Base-by-base conservation (phyloP, 164 flowering plant genomes). In the Macadamia integrifolia region DNA sequence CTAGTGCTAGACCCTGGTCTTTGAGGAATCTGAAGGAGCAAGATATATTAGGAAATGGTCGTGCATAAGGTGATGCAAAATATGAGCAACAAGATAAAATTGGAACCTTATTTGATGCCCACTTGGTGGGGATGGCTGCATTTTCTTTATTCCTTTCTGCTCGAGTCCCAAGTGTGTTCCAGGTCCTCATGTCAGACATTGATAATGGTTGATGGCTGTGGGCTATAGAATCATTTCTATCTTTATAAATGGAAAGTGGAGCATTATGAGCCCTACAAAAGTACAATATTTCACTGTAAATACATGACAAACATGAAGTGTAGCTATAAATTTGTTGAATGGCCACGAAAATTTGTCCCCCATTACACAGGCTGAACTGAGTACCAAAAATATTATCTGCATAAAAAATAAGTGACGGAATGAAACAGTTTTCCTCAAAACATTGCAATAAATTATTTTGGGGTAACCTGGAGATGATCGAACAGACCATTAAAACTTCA, bases 111-210 rank as follows among this genome's bases (percentile, higher is more conserved):
- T 66, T 74, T 17, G 92, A 81, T 60, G 85, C 84, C 98, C 98
- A 94, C 76, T 91, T 94, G 62, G 89, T 42, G 75, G 95, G 90
- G 23, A 86, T 63, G 18, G 85, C 82, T 70, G 69, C 77, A 55
- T 94, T 94, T 77, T 94, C 98, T 80, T 94, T 94, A 67, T 92
- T 90, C 77, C 96, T 83, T 61, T 92, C 95, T 12, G 77, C 79
- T 73, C 82, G 83, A 72, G 82, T 76, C 68, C 95, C 97, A 61
- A 94, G 86, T 63, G 66, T 77, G 35, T 63, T 69, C 98, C 98
- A 92, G 1, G 83, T 43, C 23, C 74, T 83, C 31, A 50, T 18
- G 44, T 76, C 83, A 49, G 74, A 46, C 78, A 82, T 84, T 42
- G 79, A 53, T 15, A 66, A 43, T 53, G 73, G 50, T 44, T 74